Conservation (phyloP, 352 stramenopile genomes). For the Phytophthora cactorum region DNA sequence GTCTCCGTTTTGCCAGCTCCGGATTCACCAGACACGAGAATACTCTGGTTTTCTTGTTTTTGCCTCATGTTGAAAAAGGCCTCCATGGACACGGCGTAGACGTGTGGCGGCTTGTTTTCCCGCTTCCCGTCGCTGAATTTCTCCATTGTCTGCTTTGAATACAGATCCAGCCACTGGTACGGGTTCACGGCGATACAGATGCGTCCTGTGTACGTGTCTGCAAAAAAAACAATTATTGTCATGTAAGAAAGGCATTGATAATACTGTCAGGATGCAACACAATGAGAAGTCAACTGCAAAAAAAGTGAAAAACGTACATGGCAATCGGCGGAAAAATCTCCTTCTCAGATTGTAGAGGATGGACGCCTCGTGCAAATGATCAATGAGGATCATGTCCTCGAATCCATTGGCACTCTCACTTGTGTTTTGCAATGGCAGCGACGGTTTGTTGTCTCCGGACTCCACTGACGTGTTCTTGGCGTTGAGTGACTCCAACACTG, state of each 20-base stretch:
- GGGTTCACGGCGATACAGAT: conserved; percentile 91
- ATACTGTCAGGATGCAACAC: conserved; percentile 3
- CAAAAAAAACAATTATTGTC: conserved; percentile 5
- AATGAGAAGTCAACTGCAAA: conserved; percentile 1
- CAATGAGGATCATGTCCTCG: conserved; percentile 90
- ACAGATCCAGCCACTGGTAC: conserved; percentile 89
- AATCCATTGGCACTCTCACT: conserved; percentile 64
- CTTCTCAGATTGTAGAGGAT: conserved; percentile 87
- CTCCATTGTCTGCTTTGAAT: conserved; percentile 75
- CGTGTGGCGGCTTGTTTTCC: conserved; percentile 79
- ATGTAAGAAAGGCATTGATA: conserved; percentile 6
- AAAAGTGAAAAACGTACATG: conserved; percentile 54
- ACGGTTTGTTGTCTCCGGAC: conserved; percentile 29
- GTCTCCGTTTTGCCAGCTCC: conserved; percentile 97
- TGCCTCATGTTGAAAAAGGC: conserved; percentile 84
- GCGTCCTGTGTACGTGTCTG: conserved; percentile 87
- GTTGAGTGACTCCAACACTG: conserved; percentile 63
- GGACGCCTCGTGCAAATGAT: conserved; percentile 86
- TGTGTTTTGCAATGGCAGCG: conserved; percentile 78
- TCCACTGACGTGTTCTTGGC: conserved; percentile 71
- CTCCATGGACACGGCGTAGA: conserved; percentile 90
- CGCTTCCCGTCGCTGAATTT: conserved; percentile 76
- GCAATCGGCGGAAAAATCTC: conserved; percentile 78
- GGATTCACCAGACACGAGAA: conserved; percentile 95
- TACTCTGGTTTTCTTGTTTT: conserved; percentile 91